phyloP scores from a whole-genome alignment of 331 rosid genomes.

The Quercus lobata region DNA sequence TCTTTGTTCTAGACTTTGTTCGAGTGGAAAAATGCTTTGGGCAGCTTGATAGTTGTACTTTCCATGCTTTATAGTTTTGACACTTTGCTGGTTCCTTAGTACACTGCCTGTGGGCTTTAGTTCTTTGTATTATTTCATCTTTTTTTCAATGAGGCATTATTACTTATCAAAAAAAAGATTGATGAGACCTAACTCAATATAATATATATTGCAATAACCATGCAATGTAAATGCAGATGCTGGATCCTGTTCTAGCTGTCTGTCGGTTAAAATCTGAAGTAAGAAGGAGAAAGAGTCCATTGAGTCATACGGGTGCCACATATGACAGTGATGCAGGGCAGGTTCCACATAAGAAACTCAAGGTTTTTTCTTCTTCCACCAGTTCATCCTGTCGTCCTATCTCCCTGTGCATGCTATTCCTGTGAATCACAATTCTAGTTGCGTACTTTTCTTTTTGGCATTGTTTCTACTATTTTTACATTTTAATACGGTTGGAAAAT shows the following conservation, averaged over 20 bases:
- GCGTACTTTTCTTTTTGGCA: not conserved
- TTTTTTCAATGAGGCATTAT: no score
- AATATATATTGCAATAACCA: slow-evolving; percentile 20
- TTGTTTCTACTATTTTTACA: not conserved
- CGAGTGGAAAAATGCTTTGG: no score
- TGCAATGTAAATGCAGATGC: slow-evolving; percentile 49
- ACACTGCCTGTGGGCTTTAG: no score
- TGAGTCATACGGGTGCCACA: slow-evolving; percentile 8
- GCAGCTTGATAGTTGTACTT: no score
- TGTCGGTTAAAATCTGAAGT: slow-evolving; percentile 32
- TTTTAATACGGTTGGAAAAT: not conserved
- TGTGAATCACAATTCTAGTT: slow-evolving; percentile 23
- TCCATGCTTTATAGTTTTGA: no score
- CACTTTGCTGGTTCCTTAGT: no score
- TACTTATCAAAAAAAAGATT: no score
- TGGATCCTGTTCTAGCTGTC: slow-evolving; percentile 48
- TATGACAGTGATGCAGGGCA: slow-evolving; percentile 28
- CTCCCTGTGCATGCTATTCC: slow-evolving; percentile 24
- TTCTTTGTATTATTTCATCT: no score
- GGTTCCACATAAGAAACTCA: slow-evolving; percentile 38
- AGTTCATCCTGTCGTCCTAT: slow-evolving; percentile 2
- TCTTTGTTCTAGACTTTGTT: no score
- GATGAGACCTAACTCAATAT: no score
- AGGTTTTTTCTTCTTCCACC: slow-evolving; percentile 32
- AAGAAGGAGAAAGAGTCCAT: slow-evolving; percentile 28